These are phyloP conservation scores for Eremothecium sinecaudum DNA, from an alignment of 1,139 yeast species.

Conservation along the genomic window DNA sequence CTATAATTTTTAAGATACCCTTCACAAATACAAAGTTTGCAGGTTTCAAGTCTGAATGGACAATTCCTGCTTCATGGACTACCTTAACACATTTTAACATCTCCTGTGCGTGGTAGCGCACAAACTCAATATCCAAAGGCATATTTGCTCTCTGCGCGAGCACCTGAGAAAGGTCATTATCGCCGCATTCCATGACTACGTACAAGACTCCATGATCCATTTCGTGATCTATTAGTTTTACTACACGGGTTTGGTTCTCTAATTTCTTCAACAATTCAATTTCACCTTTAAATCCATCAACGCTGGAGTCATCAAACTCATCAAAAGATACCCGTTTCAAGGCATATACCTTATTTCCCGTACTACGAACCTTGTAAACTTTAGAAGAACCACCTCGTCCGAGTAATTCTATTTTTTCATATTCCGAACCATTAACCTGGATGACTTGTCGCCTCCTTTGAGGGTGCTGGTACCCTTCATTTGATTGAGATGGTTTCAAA, in stretches of 20 bases:
- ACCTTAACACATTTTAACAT: conserved; percentile 76
- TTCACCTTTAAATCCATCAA: conserved; percentile 80
- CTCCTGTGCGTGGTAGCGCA: conserved; percentile 72
- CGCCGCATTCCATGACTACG: conserved; percentile 93
- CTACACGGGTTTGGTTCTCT: conserved; percentile 61
- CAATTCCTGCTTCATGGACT: conserved; percentile 81
- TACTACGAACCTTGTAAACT: conserved; percentile 70
- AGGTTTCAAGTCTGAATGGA: conserved; percentile 91
- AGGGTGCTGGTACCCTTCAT: conserved; percentile 5
- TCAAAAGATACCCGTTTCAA: conserved; percentile 75
- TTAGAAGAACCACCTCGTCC: conserved; percentile 94
- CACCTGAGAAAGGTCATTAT: conserved; percentile 79
- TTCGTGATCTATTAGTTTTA: conserved; percentile 65
- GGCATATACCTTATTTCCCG: conserved; percentile 56
- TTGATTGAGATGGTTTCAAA: conserved; percentile 8
- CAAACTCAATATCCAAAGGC: conserved; percentile 66
- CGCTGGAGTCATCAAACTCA: conserved; percentile 61
- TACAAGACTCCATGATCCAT: conserved; percentile 54
- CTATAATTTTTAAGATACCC: conserved; percentile 80
- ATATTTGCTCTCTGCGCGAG: conserved; percentile 46
- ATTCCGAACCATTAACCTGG: conserved; percentile 49
- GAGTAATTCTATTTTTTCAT: conserved; percentile 66
- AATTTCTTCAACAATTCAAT: conserved; percentile 62
- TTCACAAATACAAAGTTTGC: conserved; percentile 86
- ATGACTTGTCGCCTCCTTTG: conserved; percentile 15